Evolutionary conservation across 208 protist genomes (phyloP), one percentile per base, ranked within the genome.

Genomic region (Crithidia brevicula): DNA sequence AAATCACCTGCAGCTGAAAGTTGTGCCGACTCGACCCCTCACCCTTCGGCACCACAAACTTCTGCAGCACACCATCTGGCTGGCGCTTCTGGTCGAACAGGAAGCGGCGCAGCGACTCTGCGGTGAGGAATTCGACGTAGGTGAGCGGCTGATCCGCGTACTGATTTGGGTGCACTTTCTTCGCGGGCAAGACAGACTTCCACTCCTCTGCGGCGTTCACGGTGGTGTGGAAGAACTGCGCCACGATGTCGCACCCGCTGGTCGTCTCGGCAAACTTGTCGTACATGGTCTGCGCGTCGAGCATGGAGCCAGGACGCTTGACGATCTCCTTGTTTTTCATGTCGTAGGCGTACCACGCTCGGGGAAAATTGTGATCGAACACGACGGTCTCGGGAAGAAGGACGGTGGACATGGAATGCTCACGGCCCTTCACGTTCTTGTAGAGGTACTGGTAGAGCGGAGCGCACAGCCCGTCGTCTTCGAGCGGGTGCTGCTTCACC

Each of bases 341-440:
- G 52, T 96, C 91, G 68, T 95, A 96, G 16, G 81, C 81, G 79
- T 95, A 97, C 93, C 93, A 97, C 18, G 88, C 91, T 13, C 90
- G 88, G 3, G 93, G 93, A 64, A 97, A 97, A 81, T 97, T 97
- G 85, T 97, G 93, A 54, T 97, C 91, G 72, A 94, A 97, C 31
- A 96, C 90, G 30, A 97, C 89, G 15, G 93, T 96, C 30, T 97
- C 89, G 0, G 93, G 93, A 13, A 97, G 53, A 7, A 77, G 72
- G 15, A 94, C 67, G 18, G 77, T 67, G 13, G 81, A 78, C 31
- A 94, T 83, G 36, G 71, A 20, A 42, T 90, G 79, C 65, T 94
- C 89, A 9, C 85, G 72, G 15, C 84, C 86, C 72, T 94, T 95
- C 38, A 89, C 82, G 56, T 87, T 95, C 63, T 95, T 94, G 68